These are phyloP conservation scores for Colletotrichum sp. DNA, from an alignment of 2,329 filamentous ascomycete species.

Conservation along the genomic window DNA sequence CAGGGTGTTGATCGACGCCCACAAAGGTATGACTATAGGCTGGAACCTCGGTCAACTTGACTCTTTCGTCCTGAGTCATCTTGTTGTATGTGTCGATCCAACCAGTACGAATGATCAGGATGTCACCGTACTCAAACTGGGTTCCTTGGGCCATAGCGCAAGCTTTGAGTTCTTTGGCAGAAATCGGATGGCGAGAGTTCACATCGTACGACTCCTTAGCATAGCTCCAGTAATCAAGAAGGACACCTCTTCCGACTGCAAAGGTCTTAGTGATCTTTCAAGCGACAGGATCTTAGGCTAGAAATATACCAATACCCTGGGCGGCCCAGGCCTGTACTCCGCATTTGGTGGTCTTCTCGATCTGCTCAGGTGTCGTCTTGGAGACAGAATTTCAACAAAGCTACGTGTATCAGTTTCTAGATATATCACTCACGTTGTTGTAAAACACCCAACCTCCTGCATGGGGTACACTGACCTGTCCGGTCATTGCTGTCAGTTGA, in stretches of 20 bases:
- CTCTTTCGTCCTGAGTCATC: not conserved
- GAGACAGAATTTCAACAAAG: not conserved
- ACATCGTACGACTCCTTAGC: not conserved
- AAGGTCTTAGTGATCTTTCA: not conserved
- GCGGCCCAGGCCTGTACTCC: not conserved
- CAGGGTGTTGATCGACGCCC: not conserved
- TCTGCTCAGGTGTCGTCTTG: not conserved
- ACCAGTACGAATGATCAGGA: not conserved
- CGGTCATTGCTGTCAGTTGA: not conserved
- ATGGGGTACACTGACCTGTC: not conserved
- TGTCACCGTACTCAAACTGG: not conserved
- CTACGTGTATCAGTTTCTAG: not conserved
- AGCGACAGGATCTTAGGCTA: accelerated
- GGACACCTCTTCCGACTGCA: not conserved
- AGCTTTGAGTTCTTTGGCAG: not conserved
- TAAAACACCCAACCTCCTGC: not conserved
- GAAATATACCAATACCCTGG: not conserved
- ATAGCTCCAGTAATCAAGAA: not conserved
- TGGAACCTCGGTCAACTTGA: not conserved
- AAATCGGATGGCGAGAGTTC: not conserved
- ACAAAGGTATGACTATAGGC: not conserved
- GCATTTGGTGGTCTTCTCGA: not conserved
- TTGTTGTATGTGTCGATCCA: not conserved
- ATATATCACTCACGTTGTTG: not conserved
- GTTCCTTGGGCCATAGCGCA: not conserved